Conservation (phyloP, 768 basidiomycete species). For the Russula sp. region DNA sequence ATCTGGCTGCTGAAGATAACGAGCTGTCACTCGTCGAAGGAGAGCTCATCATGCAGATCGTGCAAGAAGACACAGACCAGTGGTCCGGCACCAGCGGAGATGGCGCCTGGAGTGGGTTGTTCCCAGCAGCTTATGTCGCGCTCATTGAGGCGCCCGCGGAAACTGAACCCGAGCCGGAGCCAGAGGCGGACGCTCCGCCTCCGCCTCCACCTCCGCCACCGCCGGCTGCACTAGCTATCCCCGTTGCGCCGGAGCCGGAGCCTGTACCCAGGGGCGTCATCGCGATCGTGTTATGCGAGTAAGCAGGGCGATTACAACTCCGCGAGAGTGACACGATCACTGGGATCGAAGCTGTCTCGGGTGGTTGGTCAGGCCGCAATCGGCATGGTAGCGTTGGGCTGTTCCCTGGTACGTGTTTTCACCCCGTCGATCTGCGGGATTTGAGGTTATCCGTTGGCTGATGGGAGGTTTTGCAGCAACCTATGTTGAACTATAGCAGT, state of each 20-base stretch:
- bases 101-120: slow-evolving; percentile 68
- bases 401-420: slow-evolving; percentile 58
- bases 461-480: slow-evolving; percentile 5
- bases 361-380: slow-evolving; percentile 85
- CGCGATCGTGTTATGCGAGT: slow-evolving; percentile 70
- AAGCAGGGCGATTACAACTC: slow-evolving; percentile 42
- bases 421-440: background rate
- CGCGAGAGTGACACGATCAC: slow-evolving; percentile 73
- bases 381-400: slow-evolving; percentile 47
- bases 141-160: slow-evolving; percentile 46
- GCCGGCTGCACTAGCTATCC: slow-evolving; percentile 39
- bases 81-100: slow-evolving; percentile 72
- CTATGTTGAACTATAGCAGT: slow-evolving; percentile 23
- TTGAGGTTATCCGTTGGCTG: background rate
- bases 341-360: slow-evolving; percentile 72
- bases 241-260: slow-evolving; percentile 42
- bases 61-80: slow-evolving; percentile 87
- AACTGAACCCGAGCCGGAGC: slow-evolving; percentile 37
- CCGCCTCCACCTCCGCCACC: slow-evolving; percentile 45
- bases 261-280: slow-evolving; percentile 47
- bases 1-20: slow-evolving; percentile 74
- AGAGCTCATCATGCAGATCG: slow-evolving; percentile 74
- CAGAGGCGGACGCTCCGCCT: slow-evolving; percentile 45
- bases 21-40: slow-evolving; percentile 79
- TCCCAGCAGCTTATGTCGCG: slow-evolving; percentile 92